Evolutionary conservation across 257 asterid genomes (phyloP).

Genomic region (Przewalskia tangutica): DNA sequence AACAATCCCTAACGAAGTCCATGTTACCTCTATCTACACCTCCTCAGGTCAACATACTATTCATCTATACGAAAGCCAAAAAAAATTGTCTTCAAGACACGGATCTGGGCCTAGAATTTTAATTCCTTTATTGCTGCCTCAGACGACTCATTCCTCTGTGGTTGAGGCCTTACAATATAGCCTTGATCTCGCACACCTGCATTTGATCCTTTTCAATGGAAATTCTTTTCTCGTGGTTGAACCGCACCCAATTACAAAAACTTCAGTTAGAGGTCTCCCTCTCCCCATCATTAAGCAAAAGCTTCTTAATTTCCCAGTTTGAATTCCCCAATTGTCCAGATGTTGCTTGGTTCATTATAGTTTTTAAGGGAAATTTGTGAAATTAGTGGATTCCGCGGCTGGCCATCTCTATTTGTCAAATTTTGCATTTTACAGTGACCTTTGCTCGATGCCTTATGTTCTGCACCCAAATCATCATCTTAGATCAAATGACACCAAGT

Average conservation of each 20-base stretch:
- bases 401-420: neutral
- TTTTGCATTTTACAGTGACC: neutral
- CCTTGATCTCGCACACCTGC: neutral
- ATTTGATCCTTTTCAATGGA: neutral
- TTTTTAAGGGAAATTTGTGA: neutral
- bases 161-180: no score
- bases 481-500: neutral
- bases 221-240: neutral
- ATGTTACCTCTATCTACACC: neutral
- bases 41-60: neutral
- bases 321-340: neutral
- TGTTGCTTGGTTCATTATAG: neutral
- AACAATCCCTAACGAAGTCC: neutral
- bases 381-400: neutral
- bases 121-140: no score
- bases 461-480: neutral
- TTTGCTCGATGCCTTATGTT: neutral
- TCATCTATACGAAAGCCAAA: neutral
- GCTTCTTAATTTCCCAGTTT: neutral
- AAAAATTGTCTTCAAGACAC: neutral
- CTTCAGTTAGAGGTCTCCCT: neutral
- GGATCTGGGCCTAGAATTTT: neutral
- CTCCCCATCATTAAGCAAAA: neutral
- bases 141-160: no score
- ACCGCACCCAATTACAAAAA: neutral